Base-by-base conservation (phyloP, 108 stramenopile species). In the Nitzschia palea region DNA sequence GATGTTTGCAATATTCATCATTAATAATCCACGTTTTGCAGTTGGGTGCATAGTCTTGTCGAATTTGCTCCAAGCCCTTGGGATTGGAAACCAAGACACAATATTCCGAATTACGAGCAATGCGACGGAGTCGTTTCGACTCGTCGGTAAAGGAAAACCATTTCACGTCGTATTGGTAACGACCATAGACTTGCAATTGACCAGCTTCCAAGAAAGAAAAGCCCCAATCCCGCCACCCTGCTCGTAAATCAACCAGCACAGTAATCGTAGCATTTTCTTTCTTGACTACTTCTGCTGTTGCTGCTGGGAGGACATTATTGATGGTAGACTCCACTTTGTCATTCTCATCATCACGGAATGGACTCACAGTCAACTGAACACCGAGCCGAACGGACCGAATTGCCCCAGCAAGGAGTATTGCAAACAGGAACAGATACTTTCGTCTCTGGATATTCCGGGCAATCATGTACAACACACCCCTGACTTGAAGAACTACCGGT, bases 11-110 rank as follows among this genome's bases (percentile, higher is more conserved):
- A 28, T 51, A 67, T 58, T 74, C 73, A 40, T 74, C 73, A 43
- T 74, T 68, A 12, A 65, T 62, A 32, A 74, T 51, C 67, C 67
- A 53, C 8, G 67, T 68, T 22, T 52, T 35, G 40, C 73, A 74
- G 23, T 37, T 27, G 20, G 67, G 59, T 20, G 63, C 63, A 22
- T 33, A 26, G 1, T 47, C 31, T 33, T 64, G 48, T 9, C 63
- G 63, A 48, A 64, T 64, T 29, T 64, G 28, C 22, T 60, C 18
- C 2, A 60, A 40, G 2, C 59, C 59, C 33, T 60, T 60, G 18
- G 59, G 59, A 43, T 60, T 60, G 59, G 59, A 60, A 17, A 60
- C 37, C 37, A 60, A 23, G 10, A 60, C 22, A 60, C 59, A 60
- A 23, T 28, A 14, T n/a, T 8, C 20, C 43, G 59, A 42, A 20